Conservation (phyloP, 1,284 basidiomycete genomes). For the Mycena sp. region DNA sequence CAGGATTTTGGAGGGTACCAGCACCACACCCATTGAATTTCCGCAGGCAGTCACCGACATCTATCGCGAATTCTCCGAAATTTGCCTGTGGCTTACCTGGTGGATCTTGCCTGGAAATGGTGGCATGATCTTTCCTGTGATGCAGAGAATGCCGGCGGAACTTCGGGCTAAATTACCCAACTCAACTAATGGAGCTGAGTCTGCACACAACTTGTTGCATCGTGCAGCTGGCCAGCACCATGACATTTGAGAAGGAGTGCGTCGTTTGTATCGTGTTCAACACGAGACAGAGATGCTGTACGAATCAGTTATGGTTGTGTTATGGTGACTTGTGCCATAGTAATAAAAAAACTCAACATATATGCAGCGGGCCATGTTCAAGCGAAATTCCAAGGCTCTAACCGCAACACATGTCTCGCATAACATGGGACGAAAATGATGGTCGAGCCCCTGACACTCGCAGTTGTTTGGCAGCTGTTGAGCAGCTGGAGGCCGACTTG, state of each 20-base stretch:
- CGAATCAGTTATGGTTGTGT: background rate
- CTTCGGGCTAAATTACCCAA: background rate
- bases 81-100: background rate
- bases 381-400: background rate
- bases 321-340: background rate
- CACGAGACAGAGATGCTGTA: background rate
- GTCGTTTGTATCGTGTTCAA: background rate
- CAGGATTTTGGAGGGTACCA: background rate
- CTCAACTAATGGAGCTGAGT: conserved; percentile 1
- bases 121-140: background rate
- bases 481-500: background rate
- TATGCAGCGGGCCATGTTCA: background rate
- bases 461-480: background rate
- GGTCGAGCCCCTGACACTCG: background rate
- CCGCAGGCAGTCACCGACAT: background rate
- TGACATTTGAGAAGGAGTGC: background rate
- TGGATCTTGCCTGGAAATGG: conserved; percentile 8
- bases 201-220: background rate
- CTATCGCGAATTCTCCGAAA: background rate
- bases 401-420: background rate
- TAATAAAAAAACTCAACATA: background rate
- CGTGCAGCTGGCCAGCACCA: background rate
- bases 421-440: background rate
- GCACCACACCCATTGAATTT: background rate
- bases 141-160: background rate